Percentiles rank a stretch among this genome's conserved stretches.
phyloP scores from a whole-genome alignment of 371 early-diverging fungal genomes.

The Coelomomyces lativittatus region DNA sequence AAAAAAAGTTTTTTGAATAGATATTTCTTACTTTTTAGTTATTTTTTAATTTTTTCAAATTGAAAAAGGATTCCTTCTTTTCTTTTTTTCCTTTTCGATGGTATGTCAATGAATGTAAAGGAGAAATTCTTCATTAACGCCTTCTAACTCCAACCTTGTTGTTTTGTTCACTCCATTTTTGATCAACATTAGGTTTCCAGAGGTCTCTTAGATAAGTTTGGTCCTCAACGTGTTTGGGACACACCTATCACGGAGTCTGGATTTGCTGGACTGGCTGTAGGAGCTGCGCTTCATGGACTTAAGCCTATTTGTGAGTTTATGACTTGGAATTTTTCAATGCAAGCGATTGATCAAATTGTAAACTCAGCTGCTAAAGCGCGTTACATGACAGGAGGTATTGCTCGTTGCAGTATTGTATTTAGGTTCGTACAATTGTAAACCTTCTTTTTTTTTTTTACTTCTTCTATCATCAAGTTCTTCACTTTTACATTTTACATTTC shows the following conservation, averaged over 20 bases:
- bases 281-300: slow-evolving; percentile 85
- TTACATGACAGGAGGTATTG: slow-evolving; percentile 95
- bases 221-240: slow-evolving; percentile 89
- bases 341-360: slow-evolving; percentile 98
- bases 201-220: slow-evolving; percentile 94
- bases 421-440: slow-evolving; percentile 13
- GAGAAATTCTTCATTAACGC: no score
- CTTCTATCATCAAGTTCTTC: neutral
- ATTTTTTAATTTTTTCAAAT: slow-evolving; percentile 1
- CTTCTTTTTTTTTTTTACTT: neutral
- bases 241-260: slow-evolving; percentile 99
- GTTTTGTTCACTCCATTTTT: neutral
- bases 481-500: neutral
- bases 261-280: slow-evolving; percentile 96
- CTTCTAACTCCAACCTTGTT: no score
- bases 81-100: no score
- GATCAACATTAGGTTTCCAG: slow-evolving; percentile 61
- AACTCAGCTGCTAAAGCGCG: slow-evolving; percentile 97
- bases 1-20: no score
- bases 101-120: no score
- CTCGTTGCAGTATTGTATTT: slow-evolving; percentile 90
- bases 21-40: no score
- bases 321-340: slow-evolving; percentile 99
- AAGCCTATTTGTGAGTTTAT: slow-evolving; percentile 99
- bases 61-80: no score